Evolutionary conservation across 2,329 filamentous ascomycete genomes (phyloP).

Genomic region (Colletotrichum coccodes): DNA sequence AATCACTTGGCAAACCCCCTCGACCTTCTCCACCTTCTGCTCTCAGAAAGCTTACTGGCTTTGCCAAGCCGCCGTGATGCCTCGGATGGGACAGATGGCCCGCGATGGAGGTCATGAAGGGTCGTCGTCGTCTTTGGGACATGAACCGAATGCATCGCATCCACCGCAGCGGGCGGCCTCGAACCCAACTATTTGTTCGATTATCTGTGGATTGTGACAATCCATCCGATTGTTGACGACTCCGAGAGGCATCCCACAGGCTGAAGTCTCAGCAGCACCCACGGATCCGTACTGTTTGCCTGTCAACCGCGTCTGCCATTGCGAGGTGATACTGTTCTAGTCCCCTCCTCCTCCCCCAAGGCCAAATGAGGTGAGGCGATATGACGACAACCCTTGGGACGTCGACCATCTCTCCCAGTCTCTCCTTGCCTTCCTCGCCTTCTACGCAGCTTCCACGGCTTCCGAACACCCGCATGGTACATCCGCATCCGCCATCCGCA

Average conservation of each 20-base stretch:
- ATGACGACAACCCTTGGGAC: not conserved
- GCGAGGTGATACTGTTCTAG: constrained; percentile 3
- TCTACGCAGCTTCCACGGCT: constrained; percentile 23
- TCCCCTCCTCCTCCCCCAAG: not conserved
- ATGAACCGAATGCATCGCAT: not conserved
- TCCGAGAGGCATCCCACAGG: not conserved
- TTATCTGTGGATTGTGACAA: not conserved
- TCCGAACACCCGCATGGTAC: not conserved
- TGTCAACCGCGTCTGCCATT: not conserved
- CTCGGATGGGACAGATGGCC: constrained; percentile 21
- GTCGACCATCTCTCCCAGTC: not conserved
- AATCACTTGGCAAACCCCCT: constrained; percentile 26
- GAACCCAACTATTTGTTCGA: not conserved
- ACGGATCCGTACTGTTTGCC: not conserved
- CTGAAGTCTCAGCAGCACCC: not conserved
- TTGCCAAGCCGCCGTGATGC: constrained; percentile 28
- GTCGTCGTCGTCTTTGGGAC: not conserved
- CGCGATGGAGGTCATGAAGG: not conserved
- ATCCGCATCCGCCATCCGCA: not conserved
- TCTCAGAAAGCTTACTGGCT: constrained; percentile 24
- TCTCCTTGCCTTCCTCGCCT: constrained; percentile 13
- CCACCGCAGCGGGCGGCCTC: not conserved
- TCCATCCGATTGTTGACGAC: not conserved
- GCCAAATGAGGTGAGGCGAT: not conserved
- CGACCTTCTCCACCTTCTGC: constrained; percentile 28